Evolutionary conservation across 2,329 filamentous ascomycete genomes (phyloP).

Genomic region (Diaporthe sp.): DNA sequence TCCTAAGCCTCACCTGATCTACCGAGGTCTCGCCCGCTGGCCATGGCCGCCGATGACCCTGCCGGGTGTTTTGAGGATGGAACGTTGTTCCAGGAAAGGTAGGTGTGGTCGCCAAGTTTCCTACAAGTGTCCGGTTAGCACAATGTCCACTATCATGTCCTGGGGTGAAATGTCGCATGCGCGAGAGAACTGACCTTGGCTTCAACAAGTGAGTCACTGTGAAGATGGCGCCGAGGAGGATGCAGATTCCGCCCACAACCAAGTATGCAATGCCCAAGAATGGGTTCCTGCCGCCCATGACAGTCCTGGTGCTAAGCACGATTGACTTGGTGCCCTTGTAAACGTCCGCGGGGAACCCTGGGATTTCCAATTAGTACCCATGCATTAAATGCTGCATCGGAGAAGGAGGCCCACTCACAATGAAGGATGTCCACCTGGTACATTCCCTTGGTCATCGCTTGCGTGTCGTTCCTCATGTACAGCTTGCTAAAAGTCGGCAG

Average conservation of each 20-base stretch:
- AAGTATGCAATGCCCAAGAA: constrained; percentile 98
- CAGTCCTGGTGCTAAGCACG: constrained; percentile 88
- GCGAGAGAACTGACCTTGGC: constrained; percentile 75
- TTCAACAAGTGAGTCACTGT: constrained; percentile 92
- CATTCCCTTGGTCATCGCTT: constrained; percentile 75
- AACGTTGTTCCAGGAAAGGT: constrained; percentile 91
- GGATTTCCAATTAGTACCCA: constrained; percentile 38
- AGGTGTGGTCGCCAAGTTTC: constrained; percentile 98
- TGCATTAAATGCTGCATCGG: constrained; percentile 13
- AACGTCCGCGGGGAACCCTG: constrained; percentile 83
- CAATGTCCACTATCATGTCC: not conserved
- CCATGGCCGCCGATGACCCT: constrained; percentile 59
- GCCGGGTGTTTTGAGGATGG: constrained; percentile 59
- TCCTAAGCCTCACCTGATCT: constrained; percentile 40
- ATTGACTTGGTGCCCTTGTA: constrained; percentile 93
- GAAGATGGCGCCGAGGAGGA: constrained; percentile 89
- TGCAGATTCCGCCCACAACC: constrained; percentile 92
- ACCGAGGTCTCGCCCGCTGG: constrained; percentile 70
- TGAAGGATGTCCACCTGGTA: constrained; percentile 85
- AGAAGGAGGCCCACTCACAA: constrained; percentile 69
- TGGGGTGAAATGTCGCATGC: not conserved
- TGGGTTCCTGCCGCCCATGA: constrained; percentile 94
- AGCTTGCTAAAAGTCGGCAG: constrained; percentile 96
- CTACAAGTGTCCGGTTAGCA: constrained; percentile 60
- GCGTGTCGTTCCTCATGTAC: constrained; percentile 83